Conservation (phyloP, 257 asterid species). For the Penstemon eatonii region DNA sequence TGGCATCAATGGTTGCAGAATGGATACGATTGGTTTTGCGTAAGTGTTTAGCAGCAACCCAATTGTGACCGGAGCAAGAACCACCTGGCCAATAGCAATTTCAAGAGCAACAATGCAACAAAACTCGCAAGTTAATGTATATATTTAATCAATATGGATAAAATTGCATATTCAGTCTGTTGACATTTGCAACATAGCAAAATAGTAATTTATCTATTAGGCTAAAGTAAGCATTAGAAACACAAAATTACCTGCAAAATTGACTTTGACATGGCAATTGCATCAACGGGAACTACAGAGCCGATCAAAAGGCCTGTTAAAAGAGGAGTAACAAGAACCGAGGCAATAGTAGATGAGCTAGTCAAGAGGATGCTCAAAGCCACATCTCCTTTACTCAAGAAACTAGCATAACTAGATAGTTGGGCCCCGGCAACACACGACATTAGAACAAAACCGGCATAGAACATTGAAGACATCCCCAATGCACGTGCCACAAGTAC, state of each 20-base stretch:
- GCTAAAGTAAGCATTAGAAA: too few species aligned
- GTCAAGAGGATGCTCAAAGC: constrained; percentile 94
- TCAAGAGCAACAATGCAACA: too few species aligned
- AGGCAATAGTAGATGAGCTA: constrained; percentile 87
- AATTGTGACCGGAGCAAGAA: constrained; percentile 79
- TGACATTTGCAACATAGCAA: too few species aligned
- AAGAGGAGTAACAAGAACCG: constrained; percentile 82
- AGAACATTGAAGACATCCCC: constrained; percentile 77
- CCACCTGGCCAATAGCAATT: constrained; percentile 50
- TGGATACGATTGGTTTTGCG: constrained; percentile 79
- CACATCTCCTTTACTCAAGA: constrained; percentile 90
- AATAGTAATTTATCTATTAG: too few species aligned
- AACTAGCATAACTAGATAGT: constrained; percentile 93
- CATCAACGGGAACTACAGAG: constrained; percentile 96
- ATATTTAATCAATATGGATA: too few species aligned
- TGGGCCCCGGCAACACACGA: constrained; percentile 98
- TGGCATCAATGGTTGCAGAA: constrained; percentile 92
- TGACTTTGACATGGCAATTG: constrained; percentile 92
- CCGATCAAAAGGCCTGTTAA: constrained; percentile 92
- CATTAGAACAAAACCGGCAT: constrained; percentile 84
- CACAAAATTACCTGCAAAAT: constrained; percentile 71
- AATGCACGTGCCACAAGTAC: constrained; percentile 75
- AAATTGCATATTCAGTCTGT: too few species aligned
- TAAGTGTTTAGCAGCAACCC: constrained; percentile 82
- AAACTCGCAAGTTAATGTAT: too few species aligned